Evolutionary conservation across 2,329 filamentous ascomycete genomes (phyloP), one percentile per base, ranked within the genome.

Genomic region (Alternaria angustiovoidea): DNA sequence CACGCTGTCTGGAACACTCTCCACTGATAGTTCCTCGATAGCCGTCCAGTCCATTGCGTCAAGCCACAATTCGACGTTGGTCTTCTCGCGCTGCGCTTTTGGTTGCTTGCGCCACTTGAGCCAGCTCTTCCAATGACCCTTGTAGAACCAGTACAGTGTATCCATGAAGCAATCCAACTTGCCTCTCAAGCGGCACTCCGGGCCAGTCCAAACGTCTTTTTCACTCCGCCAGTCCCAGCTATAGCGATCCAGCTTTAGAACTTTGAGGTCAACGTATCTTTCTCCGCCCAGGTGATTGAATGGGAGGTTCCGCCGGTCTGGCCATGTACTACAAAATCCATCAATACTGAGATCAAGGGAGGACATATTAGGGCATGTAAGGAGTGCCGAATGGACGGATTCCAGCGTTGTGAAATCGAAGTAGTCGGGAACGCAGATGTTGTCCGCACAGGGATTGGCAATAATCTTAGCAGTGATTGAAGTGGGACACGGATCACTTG

Each of bases 41-140:
- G 39, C 9, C 5, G 48, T 52, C 58, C 59, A 65, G 47, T 65
- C 55, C 62, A 67, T 68, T 1, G 63, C 63, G 39, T 65, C 64
- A 2, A 65, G 32, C 64, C 64, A 68, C 1, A 67, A 44, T 7
- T 58, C 57, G 2, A 61, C 26, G 34, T 65, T 58, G 11, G 26
- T 58, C 41, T 68, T 66, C 7, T 34, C 30, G 34, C n/a, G 26
- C 41, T 59, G 52, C 20, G 49, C 47, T 51, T 44, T 36, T 24
- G 28, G 38, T 30, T 41, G 20, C 11, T 16, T 24, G 34, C 22
- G 22, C 32, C 32, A 54, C 18, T 52, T 12, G 39, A 54, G 16
- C 51, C 49, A 59, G 24, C 20, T 53, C 28, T 38, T 56, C 41
- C 46, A 60, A 32, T 56, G 41, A 16, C 51, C 41, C 38, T 22